Base-by-base conservation (phyloP, 176 grass and related monocot species). In the Rhynchospora breviuscula region DNA sequence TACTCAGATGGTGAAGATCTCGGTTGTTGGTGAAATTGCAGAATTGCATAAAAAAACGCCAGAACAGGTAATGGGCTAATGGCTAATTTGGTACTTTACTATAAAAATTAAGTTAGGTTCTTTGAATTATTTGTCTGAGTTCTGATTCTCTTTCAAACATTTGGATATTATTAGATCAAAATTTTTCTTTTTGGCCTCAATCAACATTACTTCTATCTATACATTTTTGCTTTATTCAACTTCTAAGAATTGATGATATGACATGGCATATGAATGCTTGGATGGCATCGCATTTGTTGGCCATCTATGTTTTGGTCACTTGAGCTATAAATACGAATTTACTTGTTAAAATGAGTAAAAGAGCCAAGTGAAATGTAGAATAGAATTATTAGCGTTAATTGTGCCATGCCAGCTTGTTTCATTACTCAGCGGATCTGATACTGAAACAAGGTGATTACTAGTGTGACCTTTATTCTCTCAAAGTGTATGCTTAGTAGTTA, bases 1-100 rank as follows among this genome's bases (percentile, higher is more conserved):
- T 14, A 77, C 78, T 45, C 87, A 79, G 33, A 89, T 89, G 87
- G 44, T 89, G 83, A 85, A 85, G 78, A 67, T 89, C 48, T 89
- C 87, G 60, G 83, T 82, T 76, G 87, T 89, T 59, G 47, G 67
- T 33, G 83, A 89, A 58, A 85, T 89, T 17, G 78, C 87, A 51
- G 83, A 85, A 75, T 47, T 40, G 10, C 83, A 89, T 82, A 75
- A 85, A 33, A 89, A 89, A 83, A 89, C 83, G 40, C 65, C 87
- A 44, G 87, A 89, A 46, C 87, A 89, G 87, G 87, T 78, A 59
- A 63, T 73, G 65, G 15, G 87, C 83, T 78, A 59, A 63, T 73
- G 65, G 15, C 65, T 33, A 64, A 83, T 13, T 44, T 60, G 25
- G 7, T 85, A 60, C 46, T 75, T 85, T 35, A 48, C 60, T 45